These are phyloP conservation scores for Dryadomyces sulphureus DNA, from an alignment of 2,329 filamentous ascomycete genomes.

Conservation along the genomic window DNA sequence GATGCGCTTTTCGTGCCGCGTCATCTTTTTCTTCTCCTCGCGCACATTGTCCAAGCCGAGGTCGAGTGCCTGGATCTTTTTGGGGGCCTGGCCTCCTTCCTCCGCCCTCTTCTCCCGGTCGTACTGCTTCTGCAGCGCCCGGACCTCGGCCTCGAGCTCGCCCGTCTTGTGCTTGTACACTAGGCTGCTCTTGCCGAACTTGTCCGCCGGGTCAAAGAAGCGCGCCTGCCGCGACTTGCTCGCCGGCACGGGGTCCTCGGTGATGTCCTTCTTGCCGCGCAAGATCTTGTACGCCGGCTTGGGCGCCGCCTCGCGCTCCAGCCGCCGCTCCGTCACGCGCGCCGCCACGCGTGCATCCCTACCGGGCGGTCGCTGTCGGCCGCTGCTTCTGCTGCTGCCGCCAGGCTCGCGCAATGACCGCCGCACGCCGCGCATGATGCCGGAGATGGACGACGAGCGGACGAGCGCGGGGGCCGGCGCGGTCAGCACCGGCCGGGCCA, in stretches of 20 bases:
- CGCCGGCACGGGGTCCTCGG: slow-evolving; percentile 22
- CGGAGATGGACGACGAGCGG: slow-evolving; percentile 11
- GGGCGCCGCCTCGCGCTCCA: slow-evolving; percentile 12
- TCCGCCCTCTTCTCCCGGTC: background rate
- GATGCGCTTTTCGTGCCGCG: too few species aligned
- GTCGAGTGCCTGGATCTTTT: too few species aligned
- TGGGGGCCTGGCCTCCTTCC: background rate
- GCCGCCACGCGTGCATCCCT: slow-evolving; percentile 7
- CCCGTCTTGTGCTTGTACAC: slow-evolving; percentile 40
- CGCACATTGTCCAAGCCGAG: too few species aligned
- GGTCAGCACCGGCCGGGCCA: too few species aligned
- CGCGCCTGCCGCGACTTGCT: slow-evolving; percentile 32
- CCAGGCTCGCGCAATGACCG: slow-evolving; percentile 8
- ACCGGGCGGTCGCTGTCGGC: background rate
- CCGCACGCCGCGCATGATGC: slow-evolving; percentile 11
- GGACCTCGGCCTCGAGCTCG: slow-evolving; percentile 19
- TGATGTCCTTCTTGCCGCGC: slow-evolving; percentile 38
- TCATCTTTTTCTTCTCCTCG: background rate
- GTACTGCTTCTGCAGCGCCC: slow-evolving; percentile 5
- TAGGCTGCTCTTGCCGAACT: slow-evolving; percentile 39
- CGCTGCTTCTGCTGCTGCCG: slow-evolving; percentile 11
- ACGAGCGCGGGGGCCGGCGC: too few species aligned
- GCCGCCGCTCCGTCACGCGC: slow-evolving; percentile 17
- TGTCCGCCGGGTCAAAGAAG: slow-evolving; percentile 33
- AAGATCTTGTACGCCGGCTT: slow-evolving; percentile 20